Conservation (phyloP, 176 grass and related monocot genomes). For the Metroxylon sagu region DNA sequence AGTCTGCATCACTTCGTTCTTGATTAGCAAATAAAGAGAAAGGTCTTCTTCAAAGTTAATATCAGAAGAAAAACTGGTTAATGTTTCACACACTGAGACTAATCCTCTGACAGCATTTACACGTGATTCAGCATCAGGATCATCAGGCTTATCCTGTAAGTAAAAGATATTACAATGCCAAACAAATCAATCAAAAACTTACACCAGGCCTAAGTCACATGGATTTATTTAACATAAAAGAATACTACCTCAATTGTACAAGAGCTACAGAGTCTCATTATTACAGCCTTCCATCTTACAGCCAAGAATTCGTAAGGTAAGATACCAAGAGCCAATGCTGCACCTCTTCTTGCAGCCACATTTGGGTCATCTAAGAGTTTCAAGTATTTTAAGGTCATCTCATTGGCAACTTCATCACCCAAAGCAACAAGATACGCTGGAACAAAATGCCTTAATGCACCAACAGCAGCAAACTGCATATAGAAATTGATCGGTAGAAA, state of each 20-base stretch:
- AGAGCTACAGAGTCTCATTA: slow-evolving; percentile 76
- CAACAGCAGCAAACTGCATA: slow-evolving; percentile 66
- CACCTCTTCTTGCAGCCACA: slow-evolving; percentile 93
- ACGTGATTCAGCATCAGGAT: slow-evolving; percentile 91
- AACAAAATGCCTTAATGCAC: slow-evolving; percentile 78
- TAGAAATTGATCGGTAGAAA: neutral
- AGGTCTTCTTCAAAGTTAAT: slow-evolving; percentile 23
- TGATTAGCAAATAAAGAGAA: slow-evolving; percentile 59
- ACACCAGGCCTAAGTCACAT: neutral
- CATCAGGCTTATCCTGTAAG: slow-evolving; percentile 80
- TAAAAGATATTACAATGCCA: slow-evolving; percentile 5
- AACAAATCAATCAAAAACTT: neutral
- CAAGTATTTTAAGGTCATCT: slow-evolving; percentile 54
- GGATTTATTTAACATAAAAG: slow-evolving; percentile 15
- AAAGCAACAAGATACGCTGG: slow-evolving; percentile 70
- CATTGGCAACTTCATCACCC: slow-evolving; percentile 48
- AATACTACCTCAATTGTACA: slow-evolving; percentile 71
- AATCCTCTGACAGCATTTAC: slow-evolving; percentile 76
- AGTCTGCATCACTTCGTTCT: slow-evolving; percentile 49
- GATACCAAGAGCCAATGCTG: slow-evolving; percentile 76
- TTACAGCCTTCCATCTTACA: slow-evolving; percentile 59
- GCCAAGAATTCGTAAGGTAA: slow-evolving; percentile 74
- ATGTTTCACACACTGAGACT: slow-evolving; percentile 71
- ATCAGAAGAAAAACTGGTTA: slow-evolving; percentile 41
- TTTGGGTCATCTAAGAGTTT: slow-evolving; percentile 77